A percentile compares a stretch with the other conserved stretches of the same genome.
phyloP scores from a whole-genome alignment of 805 yeast species.

The Nakazawaea wyomingensis region DNA sequence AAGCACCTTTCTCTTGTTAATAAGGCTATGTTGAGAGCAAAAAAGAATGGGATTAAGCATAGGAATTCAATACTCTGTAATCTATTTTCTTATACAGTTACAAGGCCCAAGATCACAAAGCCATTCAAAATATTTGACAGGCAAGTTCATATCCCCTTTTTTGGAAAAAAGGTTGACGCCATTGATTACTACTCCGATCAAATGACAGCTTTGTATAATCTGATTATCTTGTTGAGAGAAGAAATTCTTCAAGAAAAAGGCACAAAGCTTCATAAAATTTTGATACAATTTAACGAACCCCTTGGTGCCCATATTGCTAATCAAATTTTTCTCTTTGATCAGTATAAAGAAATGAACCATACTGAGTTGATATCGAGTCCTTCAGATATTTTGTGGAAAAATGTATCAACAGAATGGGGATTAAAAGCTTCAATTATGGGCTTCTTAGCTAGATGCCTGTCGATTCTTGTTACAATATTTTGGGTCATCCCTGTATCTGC shows the following conservation, averaged over 20 bases:
- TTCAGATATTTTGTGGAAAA: slow-evolving; percentile 67
- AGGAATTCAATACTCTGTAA: slow-evolving; percentile 12
- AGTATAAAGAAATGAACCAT: slow-evolving; percentile 36
- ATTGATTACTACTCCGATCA: slow-evolving; percentile 3
- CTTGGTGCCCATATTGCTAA: slow-evolving; percentile 58
- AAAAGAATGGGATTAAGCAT: too few relatives aligned
- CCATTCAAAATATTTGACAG: not conserved
- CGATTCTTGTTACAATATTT: slow-evolving; percentile 42
- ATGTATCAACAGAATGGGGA: slow-evolving; percentile 39
- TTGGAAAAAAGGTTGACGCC: not conserved
- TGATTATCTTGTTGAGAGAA: slow-evolving; percentile 4
- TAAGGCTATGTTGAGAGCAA: not conserved
- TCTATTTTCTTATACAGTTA: not conserved
- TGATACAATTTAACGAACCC: slow-evolving; percentile 56
- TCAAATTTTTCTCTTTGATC: slow-evolving; percentile 46
- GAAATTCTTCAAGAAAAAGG: slow-evolving; percentile 9
- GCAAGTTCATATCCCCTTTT: slow-evolving; percentile 5
- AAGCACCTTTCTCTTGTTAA: slow-evolving; percentile 15
- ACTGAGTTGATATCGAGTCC: slow-evolving; percentile 54
- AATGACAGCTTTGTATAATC: not conserved
- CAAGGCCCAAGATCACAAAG: not conserved
- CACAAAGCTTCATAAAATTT: slow-evolving; percentile 36
- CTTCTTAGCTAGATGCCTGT: slow-evolving; percentile 37
- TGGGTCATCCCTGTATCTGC: slow-evolving; percentile 86
- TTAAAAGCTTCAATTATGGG: slow-evolving; percentile 31